Evolutionary conservation across 2,329 filamentous ascomycete species (phyloP), one percentile per base, ranked within the genome.

Genomic region (Pseudogymnoascus sp.): DNA sequence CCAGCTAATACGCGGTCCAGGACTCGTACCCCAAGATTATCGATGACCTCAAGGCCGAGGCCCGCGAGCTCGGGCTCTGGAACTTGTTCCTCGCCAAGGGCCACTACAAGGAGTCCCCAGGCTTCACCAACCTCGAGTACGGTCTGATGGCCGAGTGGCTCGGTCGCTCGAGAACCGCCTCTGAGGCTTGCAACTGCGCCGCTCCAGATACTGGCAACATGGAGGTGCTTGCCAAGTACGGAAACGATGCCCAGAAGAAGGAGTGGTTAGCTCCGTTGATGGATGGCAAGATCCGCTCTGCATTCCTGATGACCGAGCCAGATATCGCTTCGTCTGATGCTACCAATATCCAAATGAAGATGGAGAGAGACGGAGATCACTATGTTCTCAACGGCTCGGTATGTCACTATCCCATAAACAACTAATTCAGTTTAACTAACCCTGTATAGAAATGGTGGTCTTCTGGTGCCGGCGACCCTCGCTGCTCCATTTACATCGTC

Each of bases 1-100:
- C 57, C 32, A 58, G 37, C 57, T 58, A 58, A 58, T 28, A 12
- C 28, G 22, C 16, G n/a, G 16, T 25, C 20, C 32, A 58, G 57
- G 82, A 88, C 66, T 76, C 80, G 38, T 89, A 95, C 73, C 93
- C 94, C 0, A 73, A 80, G 41, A 81, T 97, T 68, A 83, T 99
- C 64, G 94, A 99, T 67, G 87, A 94, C 61, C 82, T 99, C 68
- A 97, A 97, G 82, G 79, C 77, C 66, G 89, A 91, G 74, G 94
- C 93, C 47, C 83, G 81, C 71, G 81, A 88, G 68, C 82, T 96
- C 25, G 94, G 93, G 1, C 80, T 99, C 50, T 99, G 94, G 94
- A 99, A 99, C 77, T 89, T 99, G 87, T 99, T 99, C 80, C 77
- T 99, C 67, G 90, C 94, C 66, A 93, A 89, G 78, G 91, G 87